Conservation (phyloP, 2,329 filamentous ascomycete species). For the Clarireedia monteithiana region DNA sequence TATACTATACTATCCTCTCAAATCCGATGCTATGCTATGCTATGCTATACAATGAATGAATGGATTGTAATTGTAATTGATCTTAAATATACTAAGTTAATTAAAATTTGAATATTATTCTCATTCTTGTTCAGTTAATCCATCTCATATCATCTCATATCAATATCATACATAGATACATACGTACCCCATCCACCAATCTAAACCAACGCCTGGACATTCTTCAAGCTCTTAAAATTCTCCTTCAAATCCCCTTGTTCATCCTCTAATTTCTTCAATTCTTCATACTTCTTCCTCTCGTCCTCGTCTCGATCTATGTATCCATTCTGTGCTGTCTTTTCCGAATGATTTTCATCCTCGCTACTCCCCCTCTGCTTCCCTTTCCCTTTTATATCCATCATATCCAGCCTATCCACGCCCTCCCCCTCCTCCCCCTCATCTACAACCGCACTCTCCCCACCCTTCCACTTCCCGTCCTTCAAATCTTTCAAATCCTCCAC, state of each 20-base stretch:
- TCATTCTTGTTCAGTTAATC: too few relatives aligned
- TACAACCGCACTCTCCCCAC: background rate
- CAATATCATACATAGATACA: too few relatives aligned
- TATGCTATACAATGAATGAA: too few relatives aligned
- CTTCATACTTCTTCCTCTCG: background rate
- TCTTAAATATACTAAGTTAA: too few relatives aligned
- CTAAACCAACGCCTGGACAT: background rate
- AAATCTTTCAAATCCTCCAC: background rate
- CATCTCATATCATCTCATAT: too few relatives aligned
- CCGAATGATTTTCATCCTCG: background rate
- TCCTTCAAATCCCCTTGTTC: background rate
- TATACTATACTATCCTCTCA: too few relatives aligned
- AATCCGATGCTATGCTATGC: too few relatives aligned
- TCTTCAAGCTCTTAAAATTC: background rate
- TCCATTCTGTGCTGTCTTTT: background rate
- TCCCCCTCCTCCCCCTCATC: background rate
- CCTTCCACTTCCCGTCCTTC: background rate
- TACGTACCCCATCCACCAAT: background rate
- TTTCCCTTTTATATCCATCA: background rate
- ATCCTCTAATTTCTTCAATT: background rate
- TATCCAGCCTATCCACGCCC: background rate
- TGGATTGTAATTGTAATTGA: too few relatives aligned
- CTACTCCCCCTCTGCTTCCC: background rate
- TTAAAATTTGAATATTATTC: too few relatives aligned
- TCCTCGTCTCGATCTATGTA: background rate